Evolutionary conservation across 306 rosid genomes (phyloP).

Genomic region (Mimosa pudica): DNA sequence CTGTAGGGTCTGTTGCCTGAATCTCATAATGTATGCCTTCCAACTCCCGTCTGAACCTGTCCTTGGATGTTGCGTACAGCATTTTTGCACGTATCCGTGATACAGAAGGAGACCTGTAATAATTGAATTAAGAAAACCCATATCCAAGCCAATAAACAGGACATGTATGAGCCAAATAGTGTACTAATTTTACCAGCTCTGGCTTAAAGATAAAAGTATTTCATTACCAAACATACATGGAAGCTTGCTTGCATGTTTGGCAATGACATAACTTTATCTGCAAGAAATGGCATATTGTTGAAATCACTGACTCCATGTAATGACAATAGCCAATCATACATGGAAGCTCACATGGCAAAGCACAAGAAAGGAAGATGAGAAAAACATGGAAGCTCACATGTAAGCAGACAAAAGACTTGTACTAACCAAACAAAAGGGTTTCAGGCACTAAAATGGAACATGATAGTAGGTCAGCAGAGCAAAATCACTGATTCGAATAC

Average conservation of each 20-base stretch:
- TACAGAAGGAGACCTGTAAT: constrained; percentile 71
- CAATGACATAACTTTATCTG: no score
- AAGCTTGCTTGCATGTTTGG: no score
- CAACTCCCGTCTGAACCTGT: constrained; percentile 76
- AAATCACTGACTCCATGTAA: no score
- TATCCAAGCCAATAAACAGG: neutral
- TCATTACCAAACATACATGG: neutral
- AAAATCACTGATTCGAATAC: neutral
- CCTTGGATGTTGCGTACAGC: constrained; percentile 84
- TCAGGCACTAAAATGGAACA: neutral
- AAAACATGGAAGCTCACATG: no score
- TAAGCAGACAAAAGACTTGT: neutral
- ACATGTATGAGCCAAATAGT: constrained; percentile 7
- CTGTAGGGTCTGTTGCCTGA: constrained; percentile 82
- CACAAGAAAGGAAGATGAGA: neutral
- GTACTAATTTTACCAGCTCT: neutral
- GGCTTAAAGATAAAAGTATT: neutral
- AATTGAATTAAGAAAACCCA: constrained; percentile 19
- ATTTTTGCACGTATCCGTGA: constrained; percentile 80
- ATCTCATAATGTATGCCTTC: constrained; percentile 87
- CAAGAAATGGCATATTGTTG: no score
- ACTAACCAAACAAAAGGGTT: neutral
- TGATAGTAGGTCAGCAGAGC: neutral
- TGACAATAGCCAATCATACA: neutral
- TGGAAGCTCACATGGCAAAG: neutral